These are phyloP conservation scores for Viola odorata DNA, from an alignment of 345 rosid species.

Conservation along the genomic window DNA sequence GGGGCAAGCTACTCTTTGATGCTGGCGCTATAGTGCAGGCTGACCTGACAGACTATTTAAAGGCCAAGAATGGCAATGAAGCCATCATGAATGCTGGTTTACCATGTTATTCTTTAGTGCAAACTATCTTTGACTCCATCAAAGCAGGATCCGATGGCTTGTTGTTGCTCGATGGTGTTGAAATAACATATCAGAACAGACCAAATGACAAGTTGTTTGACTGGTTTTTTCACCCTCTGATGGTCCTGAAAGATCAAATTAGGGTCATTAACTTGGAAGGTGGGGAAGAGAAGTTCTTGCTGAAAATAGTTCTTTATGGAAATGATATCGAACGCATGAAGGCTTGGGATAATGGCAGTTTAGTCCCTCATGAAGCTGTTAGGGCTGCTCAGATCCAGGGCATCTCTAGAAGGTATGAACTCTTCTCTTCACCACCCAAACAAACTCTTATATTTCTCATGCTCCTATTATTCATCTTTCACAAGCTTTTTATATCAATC, in stretches of 20 bases:
- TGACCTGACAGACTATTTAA: conserved; percentile 53
- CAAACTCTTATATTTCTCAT: not conserved
- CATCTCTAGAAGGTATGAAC: conserved; percentile 70
- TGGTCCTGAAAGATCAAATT: conserved; percentile 72
- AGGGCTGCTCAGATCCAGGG: conserved; percentile 77
- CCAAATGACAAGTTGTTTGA: conserved; percentile 69
- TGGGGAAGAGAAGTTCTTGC: conserved; percentile 54
- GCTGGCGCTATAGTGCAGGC: conserved; percentile 36
- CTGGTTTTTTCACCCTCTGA: conserved; percentile 67
- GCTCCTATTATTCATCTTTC: too few species aligned
- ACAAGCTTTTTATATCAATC: too few species aligned
- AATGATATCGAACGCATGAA: conserved; percentile 41
- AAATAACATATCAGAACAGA: conserved; percentile 57
- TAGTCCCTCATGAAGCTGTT: conserved; percentile 45
- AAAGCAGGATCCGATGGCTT: conserved; percentile 55
- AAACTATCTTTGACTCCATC: conserved; percentile 51
- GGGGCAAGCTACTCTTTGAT: conserved; percentile 64
- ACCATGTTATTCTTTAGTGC: conserved; percentile 57
- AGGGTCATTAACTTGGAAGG: conserved; percentile 48
- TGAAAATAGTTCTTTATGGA: conserved; percentile 60
- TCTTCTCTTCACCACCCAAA: not conserved
- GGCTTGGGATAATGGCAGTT: conserved; percentile 50
- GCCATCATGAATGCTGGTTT: conserved; percentile 49
- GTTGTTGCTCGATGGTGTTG: conserved; percentile 53
- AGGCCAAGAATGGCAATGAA: conserved; percentile 44